Conservation (phyloP, 2,329 filamentous ascomycete species). For the Daldinia sp. region DNA sequence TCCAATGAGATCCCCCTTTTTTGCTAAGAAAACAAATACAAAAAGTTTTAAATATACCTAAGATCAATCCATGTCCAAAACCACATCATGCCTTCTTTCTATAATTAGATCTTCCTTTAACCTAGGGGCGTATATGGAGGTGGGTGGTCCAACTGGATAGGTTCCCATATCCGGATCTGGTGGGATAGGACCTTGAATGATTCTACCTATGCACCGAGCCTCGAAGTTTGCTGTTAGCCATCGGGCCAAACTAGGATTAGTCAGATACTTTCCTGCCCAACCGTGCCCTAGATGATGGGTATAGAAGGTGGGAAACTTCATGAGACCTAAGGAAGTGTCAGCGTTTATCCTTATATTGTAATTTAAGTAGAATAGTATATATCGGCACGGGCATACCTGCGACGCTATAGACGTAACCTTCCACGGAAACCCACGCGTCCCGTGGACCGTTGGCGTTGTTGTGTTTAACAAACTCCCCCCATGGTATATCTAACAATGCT, state of each 20-base stretch:
- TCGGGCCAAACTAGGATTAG: not conserved
- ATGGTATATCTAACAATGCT: constrained; percentile 10
- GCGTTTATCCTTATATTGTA: not conserved
- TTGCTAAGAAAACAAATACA: too few species aligned
- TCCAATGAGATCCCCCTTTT: too few species aligned
- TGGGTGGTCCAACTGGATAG: not conserved
- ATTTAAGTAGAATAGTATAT: not conserved
- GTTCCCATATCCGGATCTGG: not conserved
- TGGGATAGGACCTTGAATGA: not conserved
- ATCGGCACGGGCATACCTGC: constrained; percentile 14
- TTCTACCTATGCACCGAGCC: not conserved
- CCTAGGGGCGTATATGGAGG: too few species aligned
- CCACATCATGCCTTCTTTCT: not conserved
- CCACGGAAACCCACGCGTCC: constrained; percentile 17
- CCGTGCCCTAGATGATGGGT: not conserved
- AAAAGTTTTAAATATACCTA: too few species aligned
- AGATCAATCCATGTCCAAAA: not conserved
- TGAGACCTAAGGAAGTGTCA: not conserved
- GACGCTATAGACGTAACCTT: constrained; percentile 22
- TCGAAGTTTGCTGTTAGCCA: not conserved
- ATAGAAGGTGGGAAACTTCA: not conserved
- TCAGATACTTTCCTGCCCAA: not conserved
- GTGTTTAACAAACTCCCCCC: constrained; percentile 20
- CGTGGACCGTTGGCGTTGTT: not conserved
- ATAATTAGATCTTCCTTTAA: not conserved